These are phyloP conservation scores for Persicaria maculosa DNA, from an alignment of 148 eudicot species.

Conservation along the genomic window DNA sequence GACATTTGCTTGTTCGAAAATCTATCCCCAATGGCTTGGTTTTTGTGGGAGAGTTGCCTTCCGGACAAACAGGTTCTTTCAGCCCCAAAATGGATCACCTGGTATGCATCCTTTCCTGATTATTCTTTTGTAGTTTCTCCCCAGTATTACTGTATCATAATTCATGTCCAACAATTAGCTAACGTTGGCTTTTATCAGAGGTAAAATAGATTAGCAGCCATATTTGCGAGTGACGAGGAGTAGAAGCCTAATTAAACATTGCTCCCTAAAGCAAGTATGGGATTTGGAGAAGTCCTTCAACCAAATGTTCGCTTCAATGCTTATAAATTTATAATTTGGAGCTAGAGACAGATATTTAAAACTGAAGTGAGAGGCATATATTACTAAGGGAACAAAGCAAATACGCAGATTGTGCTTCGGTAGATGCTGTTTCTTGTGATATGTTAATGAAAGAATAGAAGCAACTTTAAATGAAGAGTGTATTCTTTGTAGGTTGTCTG, in stretches of 20 bases:
- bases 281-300: not conserved
- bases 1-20: slow-evolving; percentile 72
- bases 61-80: slow-evolving; percentile 53
- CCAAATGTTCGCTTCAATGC: not conserved
- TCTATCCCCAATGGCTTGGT: slow-evolving; percentile 72
- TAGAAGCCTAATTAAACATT: not conserved
- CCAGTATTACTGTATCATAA: not conserved
- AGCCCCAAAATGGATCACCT: slow-evolving; percentile 99
- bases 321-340: not conserved
- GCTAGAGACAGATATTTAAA: not conserved
- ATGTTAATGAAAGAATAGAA: not conserved
- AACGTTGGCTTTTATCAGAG: not conserved
- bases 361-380: not conserved
- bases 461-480: not conserved
- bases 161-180: not conserved
- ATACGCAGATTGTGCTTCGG: not conserved
- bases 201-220: not conserved
- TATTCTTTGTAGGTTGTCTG: not conserved
- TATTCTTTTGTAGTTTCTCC: not conserved
- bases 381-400: not conserved
- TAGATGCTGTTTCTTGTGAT: not conserved
- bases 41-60: slow-evolving; percentile 91
- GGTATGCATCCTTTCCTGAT: slow-evolving; percentile 35
- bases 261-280: not conserved
- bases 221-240: not conserved